Evolutionary conservation across 2,329 filamentous ascomycete species (phyloP), one percentile per base, ranked within the genome.

Genomic region (Bipolaris gigantea): DNA sequence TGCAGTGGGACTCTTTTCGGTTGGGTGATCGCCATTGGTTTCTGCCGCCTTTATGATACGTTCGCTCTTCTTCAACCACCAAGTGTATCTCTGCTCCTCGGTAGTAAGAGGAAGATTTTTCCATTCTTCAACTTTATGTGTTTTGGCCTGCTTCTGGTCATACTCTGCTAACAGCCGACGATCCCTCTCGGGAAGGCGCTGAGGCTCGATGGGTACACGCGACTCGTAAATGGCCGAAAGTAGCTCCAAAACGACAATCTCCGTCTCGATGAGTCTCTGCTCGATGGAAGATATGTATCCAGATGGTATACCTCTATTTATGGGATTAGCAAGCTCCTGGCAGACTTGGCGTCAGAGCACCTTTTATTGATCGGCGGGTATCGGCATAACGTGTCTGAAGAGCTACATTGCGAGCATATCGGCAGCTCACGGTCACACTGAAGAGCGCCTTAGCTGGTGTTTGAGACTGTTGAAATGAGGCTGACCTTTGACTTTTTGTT

Each of bases 401-500:
- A 38, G 18, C 39, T 40, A 38, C 62, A 65, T 51, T 65, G 64
- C 11, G 59, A 64, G 25, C 64, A 66, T 16, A 55, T 52, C 19
- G 62, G 62, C 3, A 64, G 43, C 19, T 64, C 59, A 15, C 62
- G 64, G 21, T 57, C 55, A 38, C 62, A 66, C 64, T 65, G 7
- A 42, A 39, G 18, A 9, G 1, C 10, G 25, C 13, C 23, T 64
- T 39, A 61, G 52, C 21, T 43, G 35, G 16, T 32, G 25, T 32
- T 11, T 39, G 15, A 18, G n/a, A 30, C 6, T 30, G 27, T 27
- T 33, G 18, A 16, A 9, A 8, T 10, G 13, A 35, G 19, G 33
- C 43, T 11, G 52, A 67, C 64, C 55, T 65, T 67, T 19, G 61
- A 64, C 46, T 67, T 67, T 47, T 66, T 67, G 48, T 59, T 64